These are phyloP conservation scores for Nannochloropsis oceanica DNA, from an alignment of 108 stramenopile genomes.

Conservation along the genomic window DNA sequence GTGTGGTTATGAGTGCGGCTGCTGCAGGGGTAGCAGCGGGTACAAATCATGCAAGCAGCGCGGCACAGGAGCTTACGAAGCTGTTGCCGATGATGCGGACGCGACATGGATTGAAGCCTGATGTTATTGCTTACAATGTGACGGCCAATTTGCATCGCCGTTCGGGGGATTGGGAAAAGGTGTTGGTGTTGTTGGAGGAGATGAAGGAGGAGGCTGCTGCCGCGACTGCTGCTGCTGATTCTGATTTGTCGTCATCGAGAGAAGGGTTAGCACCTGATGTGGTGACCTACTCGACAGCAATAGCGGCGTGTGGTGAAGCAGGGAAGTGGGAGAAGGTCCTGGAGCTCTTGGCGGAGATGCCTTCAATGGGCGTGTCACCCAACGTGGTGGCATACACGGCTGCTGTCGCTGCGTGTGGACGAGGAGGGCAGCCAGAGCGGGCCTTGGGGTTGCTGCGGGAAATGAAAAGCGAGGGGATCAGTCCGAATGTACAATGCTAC, in stretches of 20 bases:
- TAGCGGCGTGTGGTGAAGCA: slow-evolving; percentile 10
- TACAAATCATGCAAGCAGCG: not conserved
- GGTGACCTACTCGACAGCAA: slow-evolving; percentile 3
- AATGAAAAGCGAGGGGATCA: not conserved
- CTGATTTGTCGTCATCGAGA: not conserved
- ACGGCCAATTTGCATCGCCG: not conserved
- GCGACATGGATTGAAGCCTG: not conserved
- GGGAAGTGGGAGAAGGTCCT: slow-evolving; percentile 18
- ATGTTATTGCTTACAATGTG: not conserved
- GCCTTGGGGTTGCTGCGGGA: not conserved
- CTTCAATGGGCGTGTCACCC: slow-evolving; percentile 1
- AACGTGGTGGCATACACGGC: slow-evolving; percentile 3
- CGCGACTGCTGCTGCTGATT: too few species aligned
- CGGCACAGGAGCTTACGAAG: not conserved
- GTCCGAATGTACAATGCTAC: not conserved
- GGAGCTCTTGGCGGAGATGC: slow-evolving; percentile 7
- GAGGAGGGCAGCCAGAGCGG: not conserved
- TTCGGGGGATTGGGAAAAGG: not conserved
- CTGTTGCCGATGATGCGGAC: not conserved
- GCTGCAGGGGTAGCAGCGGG: not conserved
- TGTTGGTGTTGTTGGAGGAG: slow-evolving; percentile 9
- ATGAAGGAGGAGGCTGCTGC: not conserved
- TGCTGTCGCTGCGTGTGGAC: slow-evolving; percentile 7
- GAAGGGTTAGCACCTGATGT: slow-evolving; percentile 1
- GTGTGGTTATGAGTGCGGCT: not conserved